Evolutionary conservation across 345 rosid species (phyloP).

Genomic region (Anacardium occidentale): DNA sequence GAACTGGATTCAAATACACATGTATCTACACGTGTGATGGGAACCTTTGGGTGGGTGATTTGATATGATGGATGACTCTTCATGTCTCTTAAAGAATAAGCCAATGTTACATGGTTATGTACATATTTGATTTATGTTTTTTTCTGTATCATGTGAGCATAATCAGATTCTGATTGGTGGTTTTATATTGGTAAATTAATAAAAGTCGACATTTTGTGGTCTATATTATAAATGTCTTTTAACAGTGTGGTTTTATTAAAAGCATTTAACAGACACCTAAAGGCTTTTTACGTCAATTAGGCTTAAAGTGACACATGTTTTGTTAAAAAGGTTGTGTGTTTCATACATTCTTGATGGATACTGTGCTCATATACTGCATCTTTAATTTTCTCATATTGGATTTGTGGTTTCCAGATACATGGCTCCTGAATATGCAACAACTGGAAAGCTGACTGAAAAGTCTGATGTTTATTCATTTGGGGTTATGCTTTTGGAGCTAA

Average conservation of each 20-base stretch:
- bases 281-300: not conserved
- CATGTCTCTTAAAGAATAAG: not conserved
- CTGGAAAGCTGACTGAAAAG: conserved; percentile 92
- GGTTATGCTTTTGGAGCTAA: conserved; percentile 90
- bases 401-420: conserved; percentile 60
- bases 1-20: conserved; percentile 89
- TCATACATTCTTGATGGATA: not conserved
- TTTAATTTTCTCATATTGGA: conserved; percentile 17
- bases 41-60: conserved; percentile 84
- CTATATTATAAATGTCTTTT: not conserved
- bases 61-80: not conserved
- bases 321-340: not conserved
- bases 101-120: not conserved
- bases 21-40: conserved; percentile 94
- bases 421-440: conserved; percentile 99
- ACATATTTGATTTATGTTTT: not conserved
- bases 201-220: not conserved
- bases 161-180: not conserved
- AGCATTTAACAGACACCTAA: not conserved
- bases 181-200: not conserved
- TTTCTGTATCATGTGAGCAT: not conserved
- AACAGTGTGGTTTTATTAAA: not conserved
- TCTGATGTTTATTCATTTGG: conserved; percentile 97
- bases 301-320: not conserved
- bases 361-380: not conserved